These are phyloP conservation scores for Trichoderma cornu-damae DNA, from an alignment of 2,329 filamentous ascomycete genomes.

Conservation along the genomic window DNA sequence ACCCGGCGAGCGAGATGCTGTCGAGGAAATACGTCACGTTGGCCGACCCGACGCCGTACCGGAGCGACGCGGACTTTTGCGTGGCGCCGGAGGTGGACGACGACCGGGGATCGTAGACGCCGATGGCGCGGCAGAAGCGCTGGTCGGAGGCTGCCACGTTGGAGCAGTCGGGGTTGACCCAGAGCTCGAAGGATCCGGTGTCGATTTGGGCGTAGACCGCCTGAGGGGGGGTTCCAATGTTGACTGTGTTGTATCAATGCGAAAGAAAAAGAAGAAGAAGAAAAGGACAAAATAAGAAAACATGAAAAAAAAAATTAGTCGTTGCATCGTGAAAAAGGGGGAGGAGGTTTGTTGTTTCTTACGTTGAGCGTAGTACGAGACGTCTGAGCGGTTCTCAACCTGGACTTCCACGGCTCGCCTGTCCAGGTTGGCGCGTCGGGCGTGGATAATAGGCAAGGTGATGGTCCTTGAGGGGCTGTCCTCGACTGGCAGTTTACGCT, in stretches of 20 bases:
- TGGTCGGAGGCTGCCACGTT: constrained; percentile 40
- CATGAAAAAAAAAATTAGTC: too few species aligned
- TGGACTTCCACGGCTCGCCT: constrained; percentile 41
- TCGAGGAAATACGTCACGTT: constrained; percentile 48
- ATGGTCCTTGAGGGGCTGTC: constrained; percentile 22
- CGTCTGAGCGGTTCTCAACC: constrained; percentile 47
- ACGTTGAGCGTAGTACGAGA: constrained; percentile 51
- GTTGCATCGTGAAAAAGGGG: neutral
- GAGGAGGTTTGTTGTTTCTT: neutral
- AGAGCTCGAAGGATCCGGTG: constrained; percentile 56
- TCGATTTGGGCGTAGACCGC: constrained; percentile 52
- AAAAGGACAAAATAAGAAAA: too few species aligned
- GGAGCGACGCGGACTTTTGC: constrained; percentile 37
- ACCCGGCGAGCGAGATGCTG: constrained; percentile 40
- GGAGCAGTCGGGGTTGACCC: constrained; percentile 58
- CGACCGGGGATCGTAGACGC: constrained; percentile 39
- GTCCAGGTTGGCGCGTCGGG: constrained; percentile 31
- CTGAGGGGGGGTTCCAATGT: constrained; percentile 51
- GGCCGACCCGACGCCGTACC: constrained; percentile 49
- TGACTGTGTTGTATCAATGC: too few species aligned
- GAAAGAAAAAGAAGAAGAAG: too few species aligned
- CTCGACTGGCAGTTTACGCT: constrained; percentile 10
- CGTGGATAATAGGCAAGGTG: constrained; percentile 30
- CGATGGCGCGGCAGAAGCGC: constrained; percentile 43
- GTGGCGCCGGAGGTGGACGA: constrained; percentile 38